These are phyloP conservation scores for Fusarium napiforme DNA, from an alignment of 2,329 filamentous ascomycete species.

Conservation along the genomic window DNA sequence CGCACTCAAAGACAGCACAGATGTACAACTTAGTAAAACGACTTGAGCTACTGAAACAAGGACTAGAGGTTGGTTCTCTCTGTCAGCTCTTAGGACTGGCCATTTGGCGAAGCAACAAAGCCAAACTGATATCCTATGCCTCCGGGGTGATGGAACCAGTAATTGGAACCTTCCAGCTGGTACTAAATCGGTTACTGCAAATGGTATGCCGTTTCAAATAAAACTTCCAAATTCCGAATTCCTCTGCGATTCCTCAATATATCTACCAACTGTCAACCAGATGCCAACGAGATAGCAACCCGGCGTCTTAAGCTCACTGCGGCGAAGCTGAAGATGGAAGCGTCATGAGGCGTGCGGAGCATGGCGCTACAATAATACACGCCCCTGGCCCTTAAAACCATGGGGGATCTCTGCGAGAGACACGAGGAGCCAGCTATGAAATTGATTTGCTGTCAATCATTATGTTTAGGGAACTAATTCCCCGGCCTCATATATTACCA, in stretches of 20 bases:
- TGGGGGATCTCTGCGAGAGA: conserved; percentile 77
- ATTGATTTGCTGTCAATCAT: no score
- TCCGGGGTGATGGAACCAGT: no score
- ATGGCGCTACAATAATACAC: conserved; percentile 81
- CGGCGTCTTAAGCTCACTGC: conserved; percentile 43
- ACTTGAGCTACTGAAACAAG: neutral
- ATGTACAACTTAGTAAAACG: no score
- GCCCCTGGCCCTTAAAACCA: conserved; percentile 70
- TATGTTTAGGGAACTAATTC: no score
- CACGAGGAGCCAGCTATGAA: conserved; percentile 53
- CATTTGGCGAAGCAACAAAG: neutral
- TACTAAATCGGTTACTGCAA: neutral
- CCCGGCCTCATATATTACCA: no score
- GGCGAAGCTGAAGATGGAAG: conserved; percentile 73
- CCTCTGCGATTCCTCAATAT: neutral
- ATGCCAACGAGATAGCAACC: neutral
- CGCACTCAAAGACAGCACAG: no score
- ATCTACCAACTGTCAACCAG: no score
- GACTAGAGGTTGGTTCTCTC: neutral
- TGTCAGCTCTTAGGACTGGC: no score
- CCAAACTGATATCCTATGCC: no score
- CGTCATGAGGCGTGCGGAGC: conserved; percentile 69
- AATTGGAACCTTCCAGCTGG: no score
- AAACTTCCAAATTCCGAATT: no score
- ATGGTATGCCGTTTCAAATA: no score